Conservation (phyloP, 768 basidiomycete genomes). For the Leccinum truebloodii region DNA sequence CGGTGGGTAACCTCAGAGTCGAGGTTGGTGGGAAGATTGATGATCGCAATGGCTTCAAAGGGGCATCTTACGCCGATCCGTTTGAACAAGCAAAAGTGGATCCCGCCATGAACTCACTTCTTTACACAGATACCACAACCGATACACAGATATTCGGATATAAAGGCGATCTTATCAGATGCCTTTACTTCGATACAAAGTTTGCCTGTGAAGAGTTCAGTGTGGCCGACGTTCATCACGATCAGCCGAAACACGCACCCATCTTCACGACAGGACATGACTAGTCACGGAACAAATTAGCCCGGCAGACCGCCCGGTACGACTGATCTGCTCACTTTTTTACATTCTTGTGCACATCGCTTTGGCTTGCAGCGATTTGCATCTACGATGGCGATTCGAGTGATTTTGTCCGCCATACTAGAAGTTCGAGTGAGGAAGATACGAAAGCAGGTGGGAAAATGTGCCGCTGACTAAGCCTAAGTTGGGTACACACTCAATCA, state of each 20-base stretch:
- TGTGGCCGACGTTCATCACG: not conserved
- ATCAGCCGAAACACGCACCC: conserved; percentile 53
- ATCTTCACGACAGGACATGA: conserved; percentile 98
- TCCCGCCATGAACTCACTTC: conserved; percentile 61
- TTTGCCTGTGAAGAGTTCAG: conserved; percentile 59
- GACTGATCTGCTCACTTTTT: conserved; percentile 60
- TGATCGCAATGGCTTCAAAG: conserved; percentile 98
- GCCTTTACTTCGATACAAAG: conserved; percentile 98
- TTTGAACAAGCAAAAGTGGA: conserved; percentile 7
- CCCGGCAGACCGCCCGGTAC: conserved; percentile 3
- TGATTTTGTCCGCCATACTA: conserved; percentile 90
- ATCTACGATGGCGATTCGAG: conserved; percentile 95
- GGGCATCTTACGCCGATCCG: conserved; percentile 70
- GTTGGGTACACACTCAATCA: too few species aligned
- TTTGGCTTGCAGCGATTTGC: conserved; percentile 95
- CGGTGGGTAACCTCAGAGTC: conserved; percentile 96
- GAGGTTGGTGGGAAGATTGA: conserved; percentile 97
- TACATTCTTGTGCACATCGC: conserved; percentile 96
- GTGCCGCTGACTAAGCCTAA: too few species aligned
- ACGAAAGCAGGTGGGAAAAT: too few species aligned
- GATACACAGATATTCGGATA: conserved; percentile 98
- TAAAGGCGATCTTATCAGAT: conserved; percentile 96
- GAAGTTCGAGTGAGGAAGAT: not conserved
- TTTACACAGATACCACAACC: conserved; percentile 99
- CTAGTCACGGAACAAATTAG: conserved; percentile 36